Evolutionary conservation across 768 basidiomycete genomes (phyloP), one percentile per base, ranked within the genome.

Genomic region (Naematelia encephala): DNA sequence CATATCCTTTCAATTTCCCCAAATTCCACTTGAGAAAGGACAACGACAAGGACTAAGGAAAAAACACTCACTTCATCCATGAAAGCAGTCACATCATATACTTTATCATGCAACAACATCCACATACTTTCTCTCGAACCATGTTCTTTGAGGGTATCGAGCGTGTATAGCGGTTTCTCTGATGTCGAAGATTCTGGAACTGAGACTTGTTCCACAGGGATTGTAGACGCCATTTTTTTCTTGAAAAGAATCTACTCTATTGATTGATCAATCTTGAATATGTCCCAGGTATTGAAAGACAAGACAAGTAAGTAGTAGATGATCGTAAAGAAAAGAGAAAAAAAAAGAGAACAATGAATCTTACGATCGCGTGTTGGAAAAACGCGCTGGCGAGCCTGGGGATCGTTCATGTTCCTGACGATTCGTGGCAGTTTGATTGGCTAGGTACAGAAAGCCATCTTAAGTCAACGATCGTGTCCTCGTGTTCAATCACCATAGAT

Each of bases 31-130:
- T n/a, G 23, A 48, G 34, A 56, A 47, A 46, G 10, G 22, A 21
- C 16, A 58, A 50, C 13, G 62, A 49, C 30, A 55, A 48, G 23
- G 51, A 51, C 10, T 5, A n/a, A 5, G 23, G 26, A 50, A 14
- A 4, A 16, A 29, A 12, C 43, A 72, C 80, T 57, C 75, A 90
- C 91, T 85, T 94, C 93, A 80, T 97, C 93, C 70, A 92, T 81
- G 84, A 98, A 98, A 75, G 88, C 88, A 39, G 91, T 86, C 64
- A 87, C 87, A 79, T 94, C 84, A 82, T 98, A 97, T 54, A 98
- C 94, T 76, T 94, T 93, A 74, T 84, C 85, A 78, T 89, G 84
- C 63, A 98, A 78, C 68, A 93, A 84, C 75, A 94, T 78, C 79
- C 85, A 94, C 68, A 96, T 80, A 64, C 79, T 84, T 59, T 90